Evolutionary conservation across 768 basidiomycete species (phyloP), one percentile per base, ranked within the genome.

Genomic region (Cytidiella melzeri): DNA sequence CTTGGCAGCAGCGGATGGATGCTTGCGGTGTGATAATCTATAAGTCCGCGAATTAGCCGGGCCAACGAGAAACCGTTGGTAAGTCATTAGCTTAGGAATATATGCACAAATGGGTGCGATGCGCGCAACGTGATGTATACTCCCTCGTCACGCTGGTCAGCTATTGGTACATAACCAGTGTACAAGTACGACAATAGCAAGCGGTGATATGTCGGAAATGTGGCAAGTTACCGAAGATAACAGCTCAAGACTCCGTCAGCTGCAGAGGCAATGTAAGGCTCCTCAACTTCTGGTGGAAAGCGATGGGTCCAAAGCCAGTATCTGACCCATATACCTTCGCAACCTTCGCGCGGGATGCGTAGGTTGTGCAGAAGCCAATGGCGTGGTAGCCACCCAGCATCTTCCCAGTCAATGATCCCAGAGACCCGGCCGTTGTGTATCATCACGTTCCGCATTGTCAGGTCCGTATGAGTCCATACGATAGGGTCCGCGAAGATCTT

Each of bases 391-490:
- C 51, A 52, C 6, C 51, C 51, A 12, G 51, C 38, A 36, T 19
- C 39, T 24, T 48, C 51, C 51, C 46, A 52, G 45, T 52, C 46
- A 12, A 52, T 24, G 25, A 48, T 46, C 5, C 45, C 46, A 7
- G 51, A 41, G 23, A 52, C 12, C n/a, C 26, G 51, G 13, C 51
- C 46, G 27, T 52, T 34, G 9, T 18, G 26, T 5, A 51, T 34
- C 34, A 51, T 21, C 43, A 51, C 45, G 34, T 51, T 45, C 27
- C 44, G 50, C 3, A 4, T 9, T 19, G 40, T 15, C 26, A 52
- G 51, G 27, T 52, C 51, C 5, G 45, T 39, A 34, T 52, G 51
- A 15, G 47, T 40, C 45, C 45, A 52, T 15, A 47, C 51, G 20
- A 52, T 24, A 21, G 30, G 43, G 34, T 51, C 50, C 19, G 6